A percentile compares a stretch with the other conserved stretches of the same genome.
phyloP scores from a whole-genome alignment of 2,329 filamentous ascomycete genomes.

The Botryotinia narcissicola region DNA sequence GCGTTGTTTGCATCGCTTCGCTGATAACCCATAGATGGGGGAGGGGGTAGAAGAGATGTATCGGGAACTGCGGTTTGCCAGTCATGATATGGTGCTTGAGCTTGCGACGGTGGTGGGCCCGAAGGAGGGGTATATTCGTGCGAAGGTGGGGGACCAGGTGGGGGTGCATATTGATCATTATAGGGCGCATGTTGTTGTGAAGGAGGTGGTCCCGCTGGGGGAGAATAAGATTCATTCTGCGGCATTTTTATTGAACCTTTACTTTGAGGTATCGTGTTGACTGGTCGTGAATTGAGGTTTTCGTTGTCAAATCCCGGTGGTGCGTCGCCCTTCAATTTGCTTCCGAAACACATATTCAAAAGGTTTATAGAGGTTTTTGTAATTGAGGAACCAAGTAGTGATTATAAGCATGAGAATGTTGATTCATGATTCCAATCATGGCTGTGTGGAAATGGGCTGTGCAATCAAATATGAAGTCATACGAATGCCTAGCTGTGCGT shows the following conservation, averaged over 20 bases:
- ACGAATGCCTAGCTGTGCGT: neutral
- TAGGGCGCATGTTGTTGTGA: conserved; percentile 35
- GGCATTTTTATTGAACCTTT: conserved; percentile 32
- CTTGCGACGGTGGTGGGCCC: conserved; percentile 40
- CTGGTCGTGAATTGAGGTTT: conserved; percentile 30
- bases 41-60: conserved; percentile 68
- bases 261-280: conserved; percentile 25
- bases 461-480: conserved; percentile 1
- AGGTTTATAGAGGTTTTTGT: neutral
- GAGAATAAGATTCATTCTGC: conserved; percentile 32
- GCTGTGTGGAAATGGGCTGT: neutral
- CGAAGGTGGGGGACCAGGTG: conserved; percentile 38
- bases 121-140: conserved; percentile 42
- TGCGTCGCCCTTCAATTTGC: conserved; percentile 31
- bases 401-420: neutral
- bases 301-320: conserved; percentile 21
- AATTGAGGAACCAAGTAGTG: neutral
- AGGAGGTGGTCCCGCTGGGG: conserved; percentile 36
- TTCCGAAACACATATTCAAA: conserved; percentile 34
- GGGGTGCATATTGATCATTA: conserved; percentile 23
- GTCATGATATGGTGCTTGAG: conserved; percentile 52
- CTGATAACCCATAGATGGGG: conserved; percentile 65
- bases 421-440: neutral
- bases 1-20: conserved; percentile 69
- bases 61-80: conserved; percentile 72